These are phyloP conservation scores for Penicillium nucicola DNA, from an alignment of 495 filamentous ascomycete species.

Conservation along the genomic window DNA sequence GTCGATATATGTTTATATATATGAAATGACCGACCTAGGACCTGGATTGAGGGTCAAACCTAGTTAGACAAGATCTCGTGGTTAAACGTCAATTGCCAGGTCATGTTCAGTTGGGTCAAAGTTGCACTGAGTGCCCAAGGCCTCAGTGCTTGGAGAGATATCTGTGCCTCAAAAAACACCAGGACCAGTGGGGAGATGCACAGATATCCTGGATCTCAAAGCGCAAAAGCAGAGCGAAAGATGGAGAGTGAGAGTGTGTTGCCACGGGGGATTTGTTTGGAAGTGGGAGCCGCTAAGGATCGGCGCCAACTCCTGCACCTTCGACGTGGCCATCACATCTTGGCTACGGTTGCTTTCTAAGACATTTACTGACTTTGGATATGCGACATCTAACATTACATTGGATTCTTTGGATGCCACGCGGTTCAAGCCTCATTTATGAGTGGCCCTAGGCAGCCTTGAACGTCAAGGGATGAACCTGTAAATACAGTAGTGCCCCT, in stretches of 20 bases:
- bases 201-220: neutral
- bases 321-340: slow-evolving; percentile 28
- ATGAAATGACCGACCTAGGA: neutral
- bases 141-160: slow-evolving; percentile 32
- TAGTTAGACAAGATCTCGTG: slow-evolving; percentile 21
- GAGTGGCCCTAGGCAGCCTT: no score
- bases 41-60: slow-evolving; percentile 7
- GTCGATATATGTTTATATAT: no score
- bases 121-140: slow-evolving; percentile 39
- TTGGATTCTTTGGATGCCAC: neutral
- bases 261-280: slow-evolving; percentile 23
- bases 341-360: no score
- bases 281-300: slow-evolving; percentile 31
- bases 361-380: no score
- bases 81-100: slow-evolving; percentile 20
- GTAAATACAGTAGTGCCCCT: no score
- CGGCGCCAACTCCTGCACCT: slow-evolving; percentile 25
- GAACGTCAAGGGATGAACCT: no score
- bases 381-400: no score
- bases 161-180: neutral
- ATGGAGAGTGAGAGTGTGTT: slow-evolving; percentile 5
- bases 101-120: slow-evolving; percentile 36
- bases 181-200: neutral
- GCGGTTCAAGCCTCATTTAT: no score
- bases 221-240: slow-evolving; percentile 2